Evolutionary conservation across 2,329 filamentous ascomycete species (phyloP), one percentile per base, ranked within the genome.

Genomic region (Claviceps spartinae): DNA sequence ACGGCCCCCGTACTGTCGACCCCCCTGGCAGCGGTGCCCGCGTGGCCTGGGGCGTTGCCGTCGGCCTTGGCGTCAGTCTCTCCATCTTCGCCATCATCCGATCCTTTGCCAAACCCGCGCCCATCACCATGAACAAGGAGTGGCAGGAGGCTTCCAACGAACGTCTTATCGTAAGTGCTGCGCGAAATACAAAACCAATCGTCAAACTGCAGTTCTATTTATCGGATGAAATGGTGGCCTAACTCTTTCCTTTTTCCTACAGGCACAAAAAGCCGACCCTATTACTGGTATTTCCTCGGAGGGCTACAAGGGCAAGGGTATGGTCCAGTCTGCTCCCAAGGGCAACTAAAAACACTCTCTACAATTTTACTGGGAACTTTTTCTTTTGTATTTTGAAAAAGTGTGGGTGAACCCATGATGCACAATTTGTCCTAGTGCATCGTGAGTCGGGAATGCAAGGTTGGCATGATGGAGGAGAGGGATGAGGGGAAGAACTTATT

Each of bases 91-190:
- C 74, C 63, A 57, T 70, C 62, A 79, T 86, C 67, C 86, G 90
- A 64, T 60, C 78, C 60, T 83, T 87, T 68, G 88, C 86, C 63
- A 78, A 80, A 67, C 79, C 81, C 55, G 65, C 79, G 57, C 93
- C 93, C 60, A 75, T 77, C 69, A 95, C 91, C 64, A 95, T 98
- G 90, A 91, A 77, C 74, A 86, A 88, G 78, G 93, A 98, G 74
- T 97, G 86, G 82, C 88, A 98, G 76, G 89, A 97, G 77, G 85
- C 85, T 62, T 79, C 84, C 61, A 95, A 98, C 73, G 93, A 96
- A 76, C 93, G 86, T 72, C 78, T 96, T 70, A 90, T 83, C 81
- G 91, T 95, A 74, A 48, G 58, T 54, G 37, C n/a, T 16, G 3
- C 1, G 13, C 13, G n/a, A 36, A 34, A 30, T 3, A 8, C 6